Evolutionary conservation across 192 early-diverging fungal species (phyloP), one percentile per base, ranked within the genome.

Genomic region (Umbelopsis sp.): DNA sequence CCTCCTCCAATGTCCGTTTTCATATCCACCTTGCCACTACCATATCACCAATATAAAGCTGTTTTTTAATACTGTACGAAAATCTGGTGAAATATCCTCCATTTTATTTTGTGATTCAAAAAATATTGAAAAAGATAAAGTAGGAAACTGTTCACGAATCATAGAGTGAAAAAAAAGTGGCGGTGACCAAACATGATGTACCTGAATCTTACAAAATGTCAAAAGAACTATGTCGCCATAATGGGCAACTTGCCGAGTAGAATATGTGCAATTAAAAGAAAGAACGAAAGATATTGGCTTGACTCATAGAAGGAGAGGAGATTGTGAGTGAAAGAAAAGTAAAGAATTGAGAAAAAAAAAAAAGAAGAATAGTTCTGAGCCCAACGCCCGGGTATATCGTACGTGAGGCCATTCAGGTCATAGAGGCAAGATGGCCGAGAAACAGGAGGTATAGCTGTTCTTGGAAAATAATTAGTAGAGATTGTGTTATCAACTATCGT

Each of bases 351-450:
- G 36, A 41, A 41, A 41, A 41, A 41, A 41, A 41, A 41, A 41
- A 41, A 41, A 49, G 6, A 49, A 49, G 34, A 34, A 29, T 34
- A 62, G 17, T 31, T 22, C 16, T 49, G 47, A 49, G 47, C 47
- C 47, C 47, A 49, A 62, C 56, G 26, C 56, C 56, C 17, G 56
- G 56, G 56, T 62, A 62, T 62, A 59, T 59, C 54, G 54, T 59
- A 29, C 54, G 56, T 26, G 56, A 34, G 17, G 56, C 56, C 26
- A 34, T 29, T 34, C 56, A 34, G 56, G 56, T 34, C 17, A 34
- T 14, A 36, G 52, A 54, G 25, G 25, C 2, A n/a, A 25, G 26
- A 20, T 11, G 56, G 31, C 17, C 14, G 31, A 59, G 54, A 59
- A 1, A 34, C 25, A 59, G 54, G n/a, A n/a, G n/a, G 31, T 59